Percentiles rank a stretch among this genome's conserved stretches.
Conservation (phyloP, 2,329 filamentous ascomycete species). For the Calonectria naviculata region DNA sequence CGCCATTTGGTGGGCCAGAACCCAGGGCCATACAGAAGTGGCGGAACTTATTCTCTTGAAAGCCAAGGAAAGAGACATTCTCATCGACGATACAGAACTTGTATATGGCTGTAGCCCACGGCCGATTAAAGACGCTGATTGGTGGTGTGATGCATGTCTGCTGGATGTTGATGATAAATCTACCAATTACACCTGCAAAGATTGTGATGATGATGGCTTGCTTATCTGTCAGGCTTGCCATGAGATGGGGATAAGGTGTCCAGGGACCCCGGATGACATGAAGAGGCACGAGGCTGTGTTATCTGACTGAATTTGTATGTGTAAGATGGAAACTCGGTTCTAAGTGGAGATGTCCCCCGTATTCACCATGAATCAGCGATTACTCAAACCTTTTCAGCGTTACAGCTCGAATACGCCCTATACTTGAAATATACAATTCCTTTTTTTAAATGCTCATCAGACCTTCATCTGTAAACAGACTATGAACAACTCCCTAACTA, state of each 20-base stretch:
- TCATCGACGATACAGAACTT: neutral
- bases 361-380: too few relatives aligned
- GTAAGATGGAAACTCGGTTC: too few relatives aligned
- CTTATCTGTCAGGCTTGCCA: neutral
- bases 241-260: neutral
- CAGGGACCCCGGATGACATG: too few relatives aligned
- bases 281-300: neutral
- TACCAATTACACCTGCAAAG: neutral
- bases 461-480: too few relatives aligned
- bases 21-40: neutral
- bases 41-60: neutral
- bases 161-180: neutral
- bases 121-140: neutral
- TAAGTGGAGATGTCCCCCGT: too few relatives aligned
- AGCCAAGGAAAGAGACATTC: neutral
- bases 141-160: neutral
- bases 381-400: too few relatives aligned
- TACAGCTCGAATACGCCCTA: too few relatives aligned
- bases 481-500: too few relatives aligned
- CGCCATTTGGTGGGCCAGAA: neutral
- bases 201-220: fast-evolving
- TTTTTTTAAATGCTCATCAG: too few relatives aligned
- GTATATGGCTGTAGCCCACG: neutral
- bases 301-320: too few relatives aligned
- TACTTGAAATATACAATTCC: too few relatives aligned